Conservation (phyloP, 371 early-diverging fungal species). For the Chytridium lagenaria region DNA sequence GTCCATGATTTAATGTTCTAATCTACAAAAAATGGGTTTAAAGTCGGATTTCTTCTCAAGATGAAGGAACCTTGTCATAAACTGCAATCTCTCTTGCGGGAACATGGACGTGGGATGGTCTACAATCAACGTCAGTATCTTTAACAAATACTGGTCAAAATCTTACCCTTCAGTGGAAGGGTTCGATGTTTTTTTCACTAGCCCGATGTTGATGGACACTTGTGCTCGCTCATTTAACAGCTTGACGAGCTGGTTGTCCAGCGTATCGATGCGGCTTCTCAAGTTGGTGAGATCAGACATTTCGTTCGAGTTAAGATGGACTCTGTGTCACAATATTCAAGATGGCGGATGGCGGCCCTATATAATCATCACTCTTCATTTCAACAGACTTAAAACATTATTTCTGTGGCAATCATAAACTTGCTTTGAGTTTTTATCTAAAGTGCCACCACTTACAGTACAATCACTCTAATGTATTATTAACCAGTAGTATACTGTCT, state of each 20-base stretch:
- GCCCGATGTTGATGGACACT: conserved; percentile 83
- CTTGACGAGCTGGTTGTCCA: conserved; percentile 77
- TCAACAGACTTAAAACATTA: no score
- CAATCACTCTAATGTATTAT: no score
- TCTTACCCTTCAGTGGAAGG: not conserved
- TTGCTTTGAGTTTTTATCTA: no score
- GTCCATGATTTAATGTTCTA: conserved; percentile 77
- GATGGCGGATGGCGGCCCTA: no score
- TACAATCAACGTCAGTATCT: no score
- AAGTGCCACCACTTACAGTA: no score
- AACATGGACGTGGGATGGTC: conserved; percentile 57
- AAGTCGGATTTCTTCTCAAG: not conserved
- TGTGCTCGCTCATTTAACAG: conserved; percentile 85
- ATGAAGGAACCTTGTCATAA: conserved; percentile 58
- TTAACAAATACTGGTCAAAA: not conserved
- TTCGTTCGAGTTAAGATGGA: no score
- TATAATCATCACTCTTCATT: no score
- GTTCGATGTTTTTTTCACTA: conserved; percentile 62
- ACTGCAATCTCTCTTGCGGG: conserved; percentile 71
- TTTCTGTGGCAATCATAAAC: no score
- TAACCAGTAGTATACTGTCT: no score
- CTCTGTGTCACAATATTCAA: no score
- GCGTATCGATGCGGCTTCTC: conserved; percentile 75
- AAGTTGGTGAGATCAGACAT: conserved; percentile 47
- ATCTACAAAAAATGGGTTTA: conserved; percentile 44